Conservation (phyloP, 2,329 filamentous ascomycete species). For the Penicillium sp. region DNA sequence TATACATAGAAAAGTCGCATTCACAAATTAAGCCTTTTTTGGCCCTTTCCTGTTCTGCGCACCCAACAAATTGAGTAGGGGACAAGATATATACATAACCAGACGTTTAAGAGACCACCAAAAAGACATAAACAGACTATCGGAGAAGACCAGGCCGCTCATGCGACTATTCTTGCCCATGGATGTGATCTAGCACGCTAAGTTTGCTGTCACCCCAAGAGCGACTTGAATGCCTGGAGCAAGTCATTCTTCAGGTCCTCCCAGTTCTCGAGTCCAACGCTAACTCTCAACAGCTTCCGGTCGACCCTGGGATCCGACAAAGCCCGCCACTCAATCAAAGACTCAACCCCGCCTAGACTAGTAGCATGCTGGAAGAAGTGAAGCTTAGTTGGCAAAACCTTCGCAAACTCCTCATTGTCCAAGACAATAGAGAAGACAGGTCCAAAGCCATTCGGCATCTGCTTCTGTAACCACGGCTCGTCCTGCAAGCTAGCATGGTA, state of each 20-base stretch:
- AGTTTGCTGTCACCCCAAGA: background rate
- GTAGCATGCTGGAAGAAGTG: conserved; percentile 86
- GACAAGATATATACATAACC: too few species aligned
- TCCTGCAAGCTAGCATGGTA: conserved; percentile 70
- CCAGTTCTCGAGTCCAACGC: conserved; percentile 74
- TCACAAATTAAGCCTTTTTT: too few species aligned
- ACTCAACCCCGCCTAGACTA: conserved; percentile 86
- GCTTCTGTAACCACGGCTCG: conserved; percentile 61
- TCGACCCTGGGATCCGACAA: conserved; percentile 73
- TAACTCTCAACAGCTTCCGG: conserved; percentile 64
- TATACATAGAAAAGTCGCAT: too few species aligned
- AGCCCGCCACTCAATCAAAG: conserved; percentile 86
- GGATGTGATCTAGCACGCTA: too few species aligned
- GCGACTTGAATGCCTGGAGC: conserved; percentile 22
- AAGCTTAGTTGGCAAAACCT: conserved; percentile 64
- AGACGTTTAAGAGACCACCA: too few species aligned
- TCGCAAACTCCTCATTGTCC: conserved; percentile 53
- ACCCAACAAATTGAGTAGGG: too few species aligned
- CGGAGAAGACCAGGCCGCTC: too few species aligned
- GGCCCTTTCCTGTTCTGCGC: too few species aligned
- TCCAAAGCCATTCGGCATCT: conserved; percentile 86
- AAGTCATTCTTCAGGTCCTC: conserved; percentile 74
- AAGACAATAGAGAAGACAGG: conserved; percentile 73
- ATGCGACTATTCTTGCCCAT: too few species aligned
- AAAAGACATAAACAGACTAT: too few species aligned